phyloP scores from a whole-genome alignment of 345 rosid species.

The Barbarea vulgaris region DNA sequence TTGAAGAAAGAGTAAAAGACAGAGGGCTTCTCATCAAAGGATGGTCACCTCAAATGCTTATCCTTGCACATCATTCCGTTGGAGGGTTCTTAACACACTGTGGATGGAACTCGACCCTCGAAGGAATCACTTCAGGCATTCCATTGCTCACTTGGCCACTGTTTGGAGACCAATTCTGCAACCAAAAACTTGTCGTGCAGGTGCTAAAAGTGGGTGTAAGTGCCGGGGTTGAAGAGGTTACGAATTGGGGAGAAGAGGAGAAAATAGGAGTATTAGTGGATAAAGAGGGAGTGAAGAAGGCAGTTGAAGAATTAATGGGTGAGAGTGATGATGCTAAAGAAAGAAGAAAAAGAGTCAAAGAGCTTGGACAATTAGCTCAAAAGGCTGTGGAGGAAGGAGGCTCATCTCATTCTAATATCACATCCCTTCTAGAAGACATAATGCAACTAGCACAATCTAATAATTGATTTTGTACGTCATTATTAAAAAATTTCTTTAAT shows the following conservation, averaged over 20 bases:
- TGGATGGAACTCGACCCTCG: constrained; percentile 40
- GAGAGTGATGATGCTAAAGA: constrained; percentile 35
- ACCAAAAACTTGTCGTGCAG: constrained; percentile 43
- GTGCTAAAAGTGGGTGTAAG: constrained; percentile 45
- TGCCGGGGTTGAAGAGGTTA: constrained; percentile 35
- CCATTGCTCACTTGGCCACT: constrained; percentile 41
- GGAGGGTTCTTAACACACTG: constrained; percentile 42
- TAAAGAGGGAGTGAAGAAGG: constrained; percentile 30
- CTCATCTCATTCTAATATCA: constrained; percentile 41
- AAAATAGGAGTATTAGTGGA: constrained; percentile 29
- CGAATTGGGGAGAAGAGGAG: constrained; percentile 43
- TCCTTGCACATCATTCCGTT: constrained; percentile 32
- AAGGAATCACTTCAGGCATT: constrained; percentile 31
- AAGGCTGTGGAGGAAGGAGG: constrained; percentile 39
- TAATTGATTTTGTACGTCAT: background rate
- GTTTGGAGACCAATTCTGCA: constrained; percentile 37
- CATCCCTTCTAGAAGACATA: constrained; percentile 29
- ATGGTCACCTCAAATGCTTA: constrained; percentile 41
- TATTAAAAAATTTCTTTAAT: background rate
- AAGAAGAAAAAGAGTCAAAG: constrained; percentile 42
- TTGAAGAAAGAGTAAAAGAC: constrained; percentile 20
- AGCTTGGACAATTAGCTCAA: constrained; percentile 42
- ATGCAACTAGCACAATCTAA: constrained; percentile 19
- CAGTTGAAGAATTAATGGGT: constrained; percentile 35
- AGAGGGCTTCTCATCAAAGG: constrained; percentile 30